Conservation (phyloP, 768 basidiomycete genomes). For the Cystobasidium onofrii region DNA sequence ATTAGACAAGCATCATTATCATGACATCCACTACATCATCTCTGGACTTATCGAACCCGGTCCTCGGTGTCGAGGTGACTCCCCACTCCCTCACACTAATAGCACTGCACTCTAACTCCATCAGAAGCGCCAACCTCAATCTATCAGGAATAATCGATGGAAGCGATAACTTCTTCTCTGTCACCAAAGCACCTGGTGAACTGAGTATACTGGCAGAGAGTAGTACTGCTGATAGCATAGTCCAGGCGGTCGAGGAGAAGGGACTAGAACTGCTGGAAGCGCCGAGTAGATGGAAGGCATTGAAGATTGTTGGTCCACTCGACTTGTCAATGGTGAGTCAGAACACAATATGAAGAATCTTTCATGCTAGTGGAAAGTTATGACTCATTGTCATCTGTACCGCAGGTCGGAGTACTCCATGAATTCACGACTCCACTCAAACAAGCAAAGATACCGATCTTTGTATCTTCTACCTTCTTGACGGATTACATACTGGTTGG, state of each 20-base stretch:
- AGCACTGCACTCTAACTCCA: background rate
- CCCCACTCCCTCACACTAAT: background rate
- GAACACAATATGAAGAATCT: background rate
- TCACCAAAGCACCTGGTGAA: conserved; percentile 30
- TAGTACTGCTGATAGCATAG: background rate
- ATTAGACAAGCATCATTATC: too few species aligned
- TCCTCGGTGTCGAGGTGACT: background rate
- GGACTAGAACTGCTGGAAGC: background rate
- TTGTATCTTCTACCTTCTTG: conserved; percentile 36
- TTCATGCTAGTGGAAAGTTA: too few species aligned
- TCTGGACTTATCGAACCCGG: background rate
- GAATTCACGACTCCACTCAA: conserved; percentile 30
- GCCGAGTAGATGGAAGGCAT: background rate
- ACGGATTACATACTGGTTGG: conserved; percentile 39
- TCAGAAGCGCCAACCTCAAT: background rate
- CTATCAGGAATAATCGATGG: background rate
- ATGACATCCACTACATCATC: background rate
- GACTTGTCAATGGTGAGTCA: conserved; percentile 23
- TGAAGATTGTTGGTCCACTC: conserved; percentile 21
- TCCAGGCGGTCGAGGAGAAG: background rate
- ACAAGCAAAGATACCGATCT: conserved; percentile 33
- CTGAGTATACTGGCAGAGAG: conserved; percentile 17
- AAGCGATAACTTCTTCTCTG: conserved; percentile 27
- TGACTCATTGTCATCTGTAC: too few species aligned
- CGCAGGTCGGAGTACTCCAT: conserved; percentile 11